Evolutionary conservation across 2,329 filamentous ascomycete species (phyloP), one percentile per base, ranked within the genome.

Genomic region (Bipolaris zeicola): DNA sequence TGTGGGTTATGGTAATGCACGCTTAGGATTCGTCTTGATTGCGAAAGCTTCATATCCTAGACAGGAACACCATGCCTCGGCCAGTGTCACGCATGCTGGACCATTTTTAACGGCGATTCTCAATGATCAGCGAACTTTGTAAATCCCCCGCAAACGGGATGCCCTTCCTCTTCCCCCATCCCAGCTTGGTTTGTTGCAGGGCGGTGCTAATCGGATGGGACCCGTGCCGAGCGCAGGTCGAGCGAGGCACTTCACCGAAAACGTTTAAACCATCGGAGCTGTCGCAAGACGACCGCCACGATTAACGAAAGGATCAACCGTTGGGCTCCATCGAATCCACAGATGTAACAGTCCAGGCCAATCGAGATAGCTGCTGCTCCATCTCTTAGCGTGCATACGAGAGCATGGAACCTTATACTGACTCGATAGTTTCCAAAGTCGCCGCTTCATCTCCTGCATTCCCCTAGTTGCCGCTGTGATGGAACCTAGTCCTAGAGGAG

Each of bases 401-500:
- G 39, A 51, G 28, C 22, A 13, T 50, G 10, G 55, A 68, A 67
- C 63, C 46, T 59, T 65, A 55, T 60, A 24, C 50, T 58, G 64
- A 66, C 60, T 67, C 64, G 55, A 58, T 55, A 20, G 42, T 51
- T 48, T 63, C 41, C 52, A 53, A 46, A 34, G 28, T 55, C 38
- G 51, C 51, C 45, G 55, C 51, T 54, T 59, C 43, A 47, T 63
- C 62, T 63, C 58, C 62, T 66, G 62, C 60, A 57, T 8, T 28
- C 47, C 24, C 41, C 37, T 55, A 56, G 60, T 55, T 62, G 47
- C 61, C 62, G 57, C 50, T 51, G 53, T 51, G 48, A 47, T 33
- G 55, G 31, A 26, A 36, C 38, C 52, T 37, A 31, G 58, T 38
- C 55, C 55, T 50, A 57, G 59, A 60, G 58, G 57, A 60, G 52